A percentile compares a stretch with the other conserved stretches of the same genome.
Conservation (phyloP, 139 green algal genomes). For the Astrephomene gubernaculifera region DNA sequence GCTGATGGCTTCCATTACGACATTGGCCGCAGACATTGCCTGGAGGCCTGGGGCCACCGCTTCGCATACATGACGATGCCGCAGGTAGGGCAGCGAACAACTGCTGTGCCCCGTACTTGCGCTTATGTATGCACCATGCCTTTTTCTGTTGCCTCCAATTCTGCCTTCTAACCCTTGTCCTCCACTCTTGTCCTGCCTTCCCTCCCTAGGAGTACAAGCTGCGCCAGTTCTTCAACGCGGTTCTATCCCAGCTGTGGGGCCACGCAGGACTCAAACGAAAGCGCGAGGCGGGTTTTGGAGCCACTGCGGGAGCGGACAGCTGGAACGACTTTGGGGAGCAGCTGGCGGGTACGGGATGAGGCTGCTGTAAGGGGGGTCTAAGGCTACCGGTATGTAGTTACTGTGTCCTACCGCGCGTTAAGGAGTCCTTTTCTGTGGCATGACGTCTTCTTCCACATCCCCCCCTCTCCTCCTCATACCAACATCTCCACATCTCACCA, state of each 20-base stretch:
- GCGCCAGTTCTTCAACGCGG: slow-evolving; percentile 21
- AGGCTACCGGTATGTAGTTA: too few relatives aligned
- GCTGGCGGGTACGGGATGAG: too few relatives aligned
- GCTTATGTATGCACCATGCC: neutral
- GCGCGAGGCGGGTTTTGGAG: slow-evolving; percentile 23
- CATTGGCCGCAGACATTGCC: slow-evolving; percentile 2
- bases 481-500: too few relatives aligned
- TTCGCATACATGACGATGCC: slow-evolving; percentile 25
- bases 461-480: too few relatives aligned
- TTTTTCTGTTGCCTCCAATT: neutral
- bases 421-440: too few relatives aligned
- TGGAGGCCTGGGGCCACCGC: slow-evolving; percentile 11
- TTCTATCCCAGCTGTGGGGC: slow-evolving; percentile 36
- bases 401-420: too few relatives aligned
- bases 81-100: neutral
- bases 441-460: too few relatives aligned
- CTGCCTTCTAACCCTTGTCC: neutral
- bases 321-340: slow-evolving; percentile 40
- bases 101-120: neutral
- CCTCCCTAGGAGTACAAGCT: slow-evolving; percentile 30
- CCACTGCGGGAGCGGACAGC: slow-evolving; percentile 33
- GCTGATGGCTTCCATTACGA: neutral
- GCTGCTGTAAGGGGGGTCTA: too few relatives aligned
- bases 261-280: slow-evolving; percentile 14
- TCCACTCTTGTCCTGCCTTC: neutral